A percentile compares a stretch with the other conserved stretches of the same genome.
These are phyloP conservation scores for Blastobotrys robertii DNA, from an alignment of 805 yeast species.

Conservation along the genomic window DNA sequence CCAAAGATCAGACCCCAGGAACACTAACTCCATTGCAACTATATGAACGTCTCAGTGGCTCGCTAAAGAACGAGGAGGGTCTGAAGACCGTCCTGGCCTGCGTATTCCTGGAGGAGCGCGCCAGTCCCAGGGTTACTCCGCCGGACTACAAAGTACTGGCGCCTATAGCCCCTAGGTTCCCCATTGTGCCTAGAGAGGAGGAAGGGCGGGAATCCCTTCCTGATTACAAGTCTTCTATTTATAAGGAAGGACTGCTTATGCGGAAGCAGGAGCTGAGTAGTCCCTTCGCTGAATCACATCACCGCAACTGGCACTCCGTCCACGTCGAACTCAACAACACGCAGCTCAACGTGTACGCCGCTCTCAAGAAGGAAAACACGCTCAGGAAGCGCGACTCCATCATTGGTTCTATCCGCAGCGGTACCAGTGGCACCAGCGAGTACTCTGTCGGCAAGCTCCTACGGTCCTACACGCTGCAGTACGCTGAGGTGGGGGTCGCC, in stretches of 20 bases:
- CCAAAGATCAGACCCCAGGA: too few relatives aligned
- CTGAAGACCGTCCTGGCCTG: background rate
- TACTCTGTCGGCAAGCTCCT: conserved; percentile 17
- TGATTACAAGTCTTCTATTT: conserved; percentile 52
- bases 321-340: conserved; percentile 78
- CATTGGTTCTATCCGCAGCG: conserved; percentile 1
- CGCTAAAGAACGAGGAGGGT: background rate
- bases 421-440: background rate
- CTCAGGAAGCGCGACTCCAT: conserved; percentile 4
- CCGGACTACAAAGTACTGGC: conserved; percentile 30
- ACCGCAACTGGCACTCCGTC: conserved; percentile 60
- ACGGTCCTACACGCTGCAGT: conserved; percentile 70
- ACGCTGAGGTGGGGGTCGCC: conserved; percentile 77
- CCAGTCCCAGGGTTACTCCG: conserved; percentile 17
- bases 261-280: conserved; percentile 69
- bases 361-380: background rate
- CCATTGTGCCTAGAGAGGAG: conserved; percentile 25
- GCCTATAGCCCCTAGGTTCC: conserved; percentile 29
- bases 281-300: conserved; percentile 62
- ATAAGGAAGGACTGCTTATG: conserved; percentile 44
- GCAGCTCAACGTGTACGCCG: conserved; percentile 59
- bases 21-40: too few relatives aligned
- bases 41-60: too few relatives aligned
- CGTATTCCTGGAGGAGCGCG: too few relatives aligned
- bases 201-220: conserved; percentile 45